Evolutionary conservation across 2,329 filamentous ascomycete genomes (phyloP).

Genomic region (Nannizziopsis arthrosporioides): DNA sequence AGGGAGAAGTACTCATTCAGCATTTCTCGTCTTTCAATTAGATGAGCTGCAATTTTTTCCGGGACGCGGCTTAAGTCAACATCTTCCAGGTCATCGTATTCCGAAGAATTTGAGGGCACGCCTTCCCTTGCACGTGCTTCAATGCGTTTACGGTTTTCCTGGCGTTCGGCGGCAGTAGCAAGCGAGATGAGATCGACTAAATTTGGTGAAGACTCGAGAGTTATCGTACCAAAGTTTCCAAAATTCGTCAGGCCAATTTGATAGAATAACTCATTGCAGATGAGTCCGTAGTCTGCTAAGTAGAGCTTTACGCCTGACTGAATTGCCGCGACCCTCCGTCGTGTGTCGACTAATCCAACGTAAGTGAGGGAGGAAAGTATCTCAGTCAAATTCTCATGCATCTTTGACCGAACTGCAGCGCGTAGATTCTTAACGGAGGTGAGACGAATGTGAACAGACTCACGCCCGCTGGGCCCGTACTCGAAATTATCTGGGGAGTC

Average conservation of each 20-base stretch:
- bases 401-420: conserved; percentile 62
- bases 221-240: conserved; percentile 79
- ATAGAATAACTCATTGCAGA: conserved; percentile 85
- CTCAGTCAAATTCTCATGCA: conserved; percentile 78
- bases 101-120: neutral
- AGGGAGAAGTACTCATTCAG: conserved; percentile 85
- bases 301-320: conserved; percentile 88
- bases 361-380: conserved; percentile 82
- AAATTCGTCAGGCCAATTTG: conserved; percentile 91
- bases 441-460: conserved; percentile 59
- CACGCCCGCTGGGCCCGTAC: conserved; percentile 62
- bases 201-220: conserved; percentile 63
- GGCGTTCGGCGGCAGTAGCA: conserved; percentile 59
- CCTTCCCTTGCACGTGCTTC: neutral
- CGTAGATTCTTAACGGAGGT: conserved; percentile 79
- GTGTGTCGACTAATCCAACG: conserved; percentile 82
- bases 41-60: conserved; percentile 36
- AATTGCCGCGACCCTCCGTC: conserved; percentile 75
- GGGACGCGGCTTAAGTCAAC: conserved; percentile 55
- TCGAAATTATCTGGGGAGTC: conserved; percentile 29
- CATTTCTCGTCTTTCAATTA: conserved; percentile 72
- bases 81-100: conserved; percentile 49
- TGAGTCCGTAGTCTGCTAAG: conserved; percentile 81
- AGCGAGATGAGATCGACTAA: conserved; percentile 60
- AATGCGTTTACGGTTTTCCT: conserved; percentile 20